These are phyloP conservation scores for Fallopia convolvulus DNA, from an alignment of 148 eudicot genomes.

Conservation along the genomic window DNA sequence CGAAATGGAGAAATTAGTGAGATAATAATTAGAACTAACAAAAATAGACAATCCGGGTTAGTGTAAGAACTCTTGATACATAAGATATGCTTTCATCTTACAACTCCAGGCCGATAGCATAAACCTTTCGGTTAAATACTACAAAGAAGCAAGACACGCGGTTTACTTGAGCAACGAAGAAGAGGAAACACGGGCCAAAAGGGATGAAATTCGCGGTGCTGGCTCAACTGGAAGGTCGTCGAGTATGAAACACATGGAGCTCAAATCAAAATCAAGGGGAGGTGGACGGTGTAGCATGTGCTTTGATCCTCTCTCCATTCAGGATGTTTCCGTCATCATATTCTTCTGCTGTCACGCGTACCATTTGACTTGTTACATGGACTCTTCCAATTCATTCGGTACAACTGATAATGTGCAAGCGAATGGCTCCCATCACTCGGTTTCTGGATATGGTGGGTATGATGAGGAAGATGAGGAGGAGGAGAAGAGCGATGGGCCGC, in stretches of 20 bases:
- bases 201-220: conserved; percentile 38
- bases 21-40: too few species aligned
- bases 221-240: conserved; percentile 37
- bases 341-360: conserved; percentile 95
- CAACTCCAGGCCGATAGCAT: conserved; percentile 72
- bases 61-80: not conserved
- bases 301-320: conserved; percentile 81
- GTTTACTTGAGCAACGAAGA: conserved; percentile 66
- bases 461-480: conserved; percentile 43
- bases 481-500: conserved; percentile 26
- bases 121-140: conserved; percentile 71
- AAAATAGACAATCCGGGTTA: too few species aligned
- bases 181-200: conserved; percentile 56
- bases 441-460: conserved; percentile 31
- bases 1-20: too few species aligned
- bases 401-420: conserved; percentile 31
- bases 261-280: conserved; percentile 67
- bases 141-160: conserved; percentile 87
- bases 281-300: conserved; percentile 94
- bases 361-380: conserved; percentile 72
- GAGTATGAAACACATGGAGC: conserved; percentile 47
- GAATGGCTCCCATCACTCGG: conserved; percentile 15
- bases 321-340: conserved; percentile 51
- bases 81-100: not conserved
- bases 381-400: conserved; percentile 47